phyloP scores from a whole-genome alignment of 331 rosid species.

The Spiraea crenata region DNA sequence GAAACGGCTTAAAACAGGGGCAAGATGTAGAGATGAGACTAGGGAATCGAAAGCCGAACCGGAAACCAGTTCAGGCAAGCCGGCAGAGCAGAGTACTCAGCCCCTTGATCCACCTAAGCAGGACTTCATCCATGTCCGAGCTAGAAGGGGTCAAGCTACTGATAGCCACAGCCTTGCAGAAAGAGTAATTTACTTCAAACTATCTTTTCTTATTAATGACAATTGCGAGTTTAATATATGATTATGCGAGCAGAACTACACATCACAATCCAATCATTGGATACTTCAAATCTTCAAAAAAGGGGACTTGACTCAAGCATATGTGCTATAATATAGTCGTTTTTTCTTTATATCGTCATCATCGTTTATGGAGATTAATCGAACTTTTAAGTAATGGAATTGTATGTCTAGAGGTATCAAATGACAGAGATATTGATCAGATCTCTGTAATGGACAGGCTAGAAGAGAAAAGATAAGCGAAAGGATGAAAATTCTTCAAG shows the following conservation, averaged over 20 bases:
- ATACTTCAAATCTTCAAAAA: too few relatives aligned
- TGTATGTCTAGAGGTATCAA: slow-evolving; percentile 8
- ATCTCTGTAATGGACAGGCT: slow-evolving; percentile 57
- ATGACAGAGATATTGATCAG: slow-evolving; percentile 28
- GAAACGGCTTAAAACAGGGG: slow-evolving; percentile 50
- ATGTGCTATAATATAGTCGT: too few relatives aligned
- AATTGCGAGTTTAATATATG: too few relatives aligned
- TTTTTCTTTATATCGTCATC: not conserved
- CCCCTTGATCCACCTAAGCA: slow-evolving; percentile 67
- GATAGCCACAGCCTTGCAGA: slow-evolving; percentile 94
- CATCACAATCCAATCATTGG: too few relatives aligned
- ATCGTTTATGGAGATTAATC: not conserved
- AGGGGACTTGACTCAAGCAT: too few relatives aligned
- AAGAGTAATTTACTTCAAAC: slow-evolving; percentile 50
- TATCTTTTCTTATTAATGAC: too few relatives aligned
- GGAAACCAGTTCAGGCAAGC: slow-evolving; percentile 75
- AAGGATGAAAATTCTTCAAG: slow-evolving; percentile 93
- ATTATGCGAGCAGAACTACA: too few relatives aligned
- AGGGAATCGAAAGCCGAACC: slow-evolving; percentile 48
- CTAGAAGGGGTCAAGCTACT: slow-evolving; percentile 95
- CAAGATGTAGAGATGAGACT: slow-evolving; percentile 36
- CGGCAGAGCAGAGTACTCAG: slow-evolving; percentile 45
- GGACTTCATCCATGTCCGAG: slow-evolving; percentile 89
- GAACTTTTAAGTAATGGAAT: not conserved
- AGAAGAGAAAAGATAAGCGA: slow-evolving; percentile 95